A percentile compares a stretch with the other conserved stretches of the same genome.
These are phyloP conservation scores for Pythium brachiatum DNA, from an alignment of 352 stramenopile genomes.

Conservation along the genomic window DNA sequence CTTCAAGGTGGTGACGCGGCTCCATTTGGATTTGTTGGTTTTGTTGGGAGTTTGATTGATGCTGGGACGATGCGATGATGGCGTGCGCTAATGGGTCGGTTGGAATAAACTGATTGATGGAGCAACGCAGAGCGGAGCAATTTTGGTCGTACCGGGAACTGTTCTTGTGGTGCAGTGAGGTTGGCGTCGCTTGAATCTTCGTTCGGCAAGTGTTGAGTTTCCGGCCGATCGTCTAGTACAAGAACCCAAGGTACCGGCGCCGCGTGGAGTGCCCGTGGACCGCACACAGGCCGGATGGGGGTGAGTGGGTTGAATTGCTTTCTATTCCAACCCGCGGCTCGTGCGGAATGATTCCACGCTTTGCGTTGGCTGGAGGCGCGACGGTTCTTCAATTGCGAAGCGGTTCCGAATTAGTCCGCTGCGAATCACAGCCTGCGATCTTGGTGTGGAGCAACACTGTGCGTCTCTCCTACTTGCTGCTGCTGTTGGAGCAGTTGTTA, in stretches of 20 bases:
- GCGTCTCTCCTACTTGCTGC: too few relatives aligned
- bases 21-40: constrained; percentile 13
- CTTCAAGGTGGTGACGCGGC: constrained; percentile 1
- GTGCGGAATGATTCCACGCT: neutral
- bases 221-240: too few relatives aligned
- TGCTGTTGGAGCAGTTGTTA: constrained; percentile 1
- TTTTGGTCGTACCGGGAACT: neutral
- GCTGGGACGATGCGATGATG: constrained; percentile 5
- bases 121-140: neutral
- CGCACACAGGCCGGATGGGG: neutral
- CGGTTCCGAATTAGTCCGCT: constrained; percentile 14
- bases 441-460: neutral
- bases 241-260: too few relatives aligned
- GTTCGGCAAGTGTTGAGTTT: too few relatives aligned
- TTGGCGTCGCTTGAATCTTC: neutral
- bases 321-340: constrained; percentile 1
- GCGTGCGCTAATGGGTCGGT: too few relatives aligned
- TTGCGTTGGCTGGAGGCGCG: neutral
- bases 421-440: neutral
- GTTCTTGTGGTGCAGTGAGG: neutral
- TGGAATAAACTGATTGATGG: neutral
- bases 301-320: neutral
- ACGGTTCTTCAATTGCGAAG: constrained; percentile 13
- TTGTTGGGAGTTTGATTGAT: constrained; percentile 7
- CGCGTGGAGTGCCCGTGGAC: too few relatives aligned